Evolutionary conservation across 345 rosid species (phyloP), one percentile per base, ranked within the genome.

Genomic region (Eucalyptus shirleyi): DNA sequence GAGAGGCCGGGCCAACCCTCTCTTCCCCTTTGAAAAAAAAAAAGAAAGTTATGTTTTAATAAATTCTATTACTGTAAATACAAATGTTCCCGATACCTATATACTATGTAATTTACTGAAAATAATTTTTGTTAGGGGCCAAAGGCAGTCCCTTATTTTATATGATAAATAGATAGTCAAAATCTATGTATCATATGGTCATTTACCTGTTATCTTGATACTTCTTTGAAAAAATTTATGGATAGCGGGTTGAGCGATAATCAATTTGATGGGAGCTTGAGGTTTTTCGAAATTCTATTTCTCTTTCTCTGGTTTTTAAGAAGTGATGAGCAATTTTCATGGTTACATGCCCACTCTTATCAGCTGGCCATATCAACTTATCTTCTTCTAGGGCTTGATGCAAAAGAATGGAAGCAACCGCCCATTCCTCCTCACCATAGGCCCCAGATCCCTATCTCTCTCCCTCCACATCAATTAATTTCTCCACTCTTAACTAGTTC

Each of bases 111-210:
- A 56, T 56, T 56, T 56, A 56, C 60, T 23, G 1, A 4, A 56
- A 56, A 8, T 56, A 0, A 4, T 23, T 56, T 56, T 56, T 56
- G 12, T 56, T 23, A 23, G 0, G 12, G 60, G 12, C 28, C 5
- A 4, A 23, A 28, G 0, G 28, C 60, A 0, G 28, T 56, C 12
- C 0, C 12, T 56, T 0, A 56, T 56, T 23, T 53, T 56, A n/a
- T 21, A 23, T 56, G 3, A 9, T 56, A 56, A 9, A 23, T 56
- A 56, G 23, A 55, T 55, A 56, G 60, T 56, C 1, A 56, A 56
- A 3, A 56, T 55, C 2, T 8, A 55, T 19, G 11, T 23, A 6
- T 23, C 26, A 8, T 4, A 23, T 1, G 12, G 1, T 21, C 0
- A 56, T 56, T 0, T 59, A 59, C 2, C 4, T 26, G 2, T 26